A percentile compares a stretch with the other conserved stretches of the same genome.
phyloP scores from a whole-genome alignment of 352 stramenopile genomes.

The Phytopythium montanum region DNA sequence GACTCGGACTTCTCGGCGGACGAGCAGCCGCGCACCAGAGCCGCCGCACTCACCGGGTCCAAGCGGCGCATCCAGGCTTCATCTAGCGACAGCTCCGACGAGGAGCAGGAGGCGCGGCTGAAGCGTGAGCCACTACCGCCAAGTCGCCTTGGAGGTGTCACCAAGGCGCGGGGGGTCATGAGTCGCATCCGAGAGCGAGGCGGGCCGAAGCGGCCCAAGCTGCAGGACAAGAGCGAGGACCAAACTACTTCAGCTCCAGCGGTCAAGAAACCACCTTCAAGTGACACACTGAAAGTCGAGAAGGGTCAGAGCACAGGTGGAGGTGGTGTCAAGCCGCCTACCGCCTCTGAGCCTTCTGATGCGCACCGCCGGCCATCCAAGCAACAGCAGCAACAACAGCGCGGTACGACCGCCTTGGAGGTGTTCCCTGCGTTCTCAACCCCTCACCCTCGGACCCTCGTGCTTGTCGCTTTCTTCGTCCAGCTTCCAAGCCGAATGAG shows the following conservation, averaged over 20 bases:
- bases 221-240: constrained; percentile 19
- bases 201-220: neutral
- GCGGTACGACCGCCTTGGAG: constrained; percentile 9
- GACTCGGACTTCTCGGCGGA: constrained; percentile 32
- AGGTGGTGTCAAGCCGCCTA: neutral
- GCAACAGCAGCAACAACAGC: constrained; percentile 39
- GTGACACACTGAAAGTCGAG: constrained; percentile 8
- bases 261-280: neutral
- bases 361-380: constrained; percentile 69
- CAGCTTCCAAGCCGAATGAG: constrained; percentile 7
- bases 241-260: neutral
- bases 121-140: constrained; percentile 17
- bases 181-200: constrained; percentile 5
- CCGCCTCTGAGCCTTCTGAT: constrained; percentile 32
- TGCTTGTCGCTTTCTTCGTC: neutral
- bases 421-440: neutral
- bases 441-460: neutral
- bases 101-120: constrained; percentile 18
- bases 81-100: constrained; percentile 49
- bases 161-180: constrained; percentile 4
- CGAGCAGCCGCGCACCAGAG: constrained; percentile 22
- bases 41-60: constrained; percentile 9
- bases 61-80: constrained; percentile 50
- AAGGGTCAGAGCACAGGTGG: neutral
- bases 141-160: neutral